These are phyloP conservation scores for Castanospermum australe DNA, from an alignment of 306 rosid species.

Conservation along the genomic window DNA sequence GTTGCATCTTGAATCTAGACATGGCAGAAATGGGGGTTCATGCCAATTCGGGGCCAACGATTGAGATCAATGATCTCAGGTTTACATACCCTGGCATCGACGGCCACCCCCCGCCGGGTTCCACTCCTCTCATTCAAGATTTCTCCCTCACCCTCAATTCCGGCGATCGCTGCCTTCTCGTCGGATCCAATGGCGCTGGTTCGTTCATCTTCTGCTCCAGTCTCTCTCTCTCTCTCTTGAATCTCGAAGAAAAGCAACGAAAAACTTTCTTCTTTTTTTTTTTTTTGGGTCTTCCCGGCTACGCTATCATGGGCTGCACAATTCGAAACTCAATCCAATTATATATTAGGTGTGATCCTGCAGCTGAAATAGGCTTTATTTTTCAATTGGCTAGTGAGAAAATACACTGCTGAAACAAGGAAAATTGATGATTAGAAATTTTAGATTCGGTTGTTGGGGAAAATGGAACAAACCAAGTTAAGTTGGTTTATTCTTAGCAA, in stretches of 20 bases:
- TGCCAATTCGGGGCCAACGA: slow-evolving; percentile 33
- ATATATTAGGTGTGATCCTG: neutral
- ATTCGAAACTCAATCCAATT: neutral
- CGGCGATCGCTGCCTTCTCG: slow-evolving; percentile 84
- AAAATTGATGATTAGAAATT: neutral
- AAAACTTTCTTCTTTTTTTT: neutral
- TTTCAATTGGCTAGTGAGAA: neutral
- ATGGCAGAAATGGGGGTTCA: slow-evolving; percentile 27
- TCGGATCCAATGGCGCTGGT: slow-evolving; percentile 98
- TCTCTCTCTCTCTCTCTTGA: neutral
- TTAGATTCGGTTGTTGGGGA: neutral
- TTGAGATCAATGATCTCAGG: slow-evolving; percentile 60
- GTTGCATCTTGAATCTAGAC: neutral
- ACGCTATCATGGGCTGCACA: neutral
- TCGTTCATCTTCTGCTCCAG: neutral
- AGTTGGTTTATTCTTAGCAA: neutral
- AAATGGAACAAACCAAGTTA: neutral
- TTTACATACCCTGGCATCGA: slow-evolving; percentile 96
- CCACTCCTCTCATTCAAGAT: slow-evolving; percentile 76
- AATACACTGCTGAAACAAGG: neutral
- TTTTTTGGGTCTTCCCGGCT: too few species aligned
- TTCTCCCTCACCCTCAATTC: slow-evolving; percentile 68
- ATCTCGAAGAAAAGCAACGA: neutral
- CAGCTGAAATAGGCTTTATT: neutral
- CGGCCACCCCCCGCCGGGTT: slow-evolving; percentile 89